A percentile compares a stretch with the other conserved stretches of the same genome.
phyloP scores from a whole-genome alignment of 352 stramenopile species.

The Globisporangium okanoganense region DNA sequence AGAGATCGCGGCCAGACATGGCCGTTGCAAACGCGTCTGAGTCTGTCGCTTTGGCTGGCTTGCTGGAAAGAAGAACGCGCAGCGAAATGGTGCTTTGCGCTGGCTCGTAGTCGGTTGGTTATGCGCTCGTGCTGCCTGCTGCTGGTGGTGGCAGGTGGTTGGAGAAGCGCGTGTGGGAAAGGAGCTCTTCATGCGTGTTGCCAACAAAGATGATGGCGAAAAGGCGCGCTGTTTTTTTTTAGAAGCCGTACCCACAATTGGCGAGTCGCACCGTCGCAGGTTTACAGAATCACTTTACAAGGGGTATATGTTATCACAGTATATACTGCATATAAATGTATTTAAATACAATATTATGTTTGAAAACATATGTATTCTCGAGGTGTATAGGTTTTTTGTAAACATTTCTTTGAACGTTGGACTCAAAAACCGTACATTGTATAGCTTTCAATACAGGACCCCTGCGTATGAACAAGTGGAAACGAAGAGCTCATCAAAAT shows the following conservation, averaged over 20 bases:
- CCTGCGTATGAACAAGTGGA: background rate
- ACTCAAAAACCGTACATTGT: slow-evolving; percentile 1
- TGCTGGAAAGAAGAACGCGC: background rate
- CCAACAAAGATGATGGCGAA: background rate
- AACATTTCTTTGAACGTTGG: slow-evolving; percentile 8
- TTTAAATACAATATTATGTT: background rate
- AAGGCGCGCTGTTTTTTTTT: background rate
- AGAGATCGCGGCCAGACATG: slow-evolving; percentile 10
- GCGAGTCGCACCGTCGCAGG: background rate
- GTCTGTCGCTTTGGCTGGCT: background rate
- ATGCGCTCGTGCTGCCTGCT: background rate
- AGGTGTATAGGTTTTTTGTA: background rate
- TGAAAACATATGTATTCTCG: background rate
- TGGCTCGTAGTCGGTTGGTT: background rate
- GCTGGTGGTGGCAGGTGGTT: background rate
- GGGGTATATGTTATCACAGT: background rate
- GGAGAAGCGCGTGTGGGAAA: background rate
- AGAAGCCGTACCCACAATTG: slow-evolving; percentile 8
- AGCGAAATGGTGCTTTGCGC: background rate
- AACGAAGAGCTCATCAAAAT: slow-evolving; percentile 31
- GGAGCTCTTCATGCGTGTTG: background rate
- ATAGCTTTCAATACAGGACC: background rate
- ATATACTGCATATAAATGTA: too few relatives aligned
- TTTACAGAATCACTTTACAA: background rate
- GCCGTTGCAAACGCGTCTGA: background rate